Base-by-base conservation (phyloP, 148 eudicot species). In the Chenopodium formosanum region DNA sequence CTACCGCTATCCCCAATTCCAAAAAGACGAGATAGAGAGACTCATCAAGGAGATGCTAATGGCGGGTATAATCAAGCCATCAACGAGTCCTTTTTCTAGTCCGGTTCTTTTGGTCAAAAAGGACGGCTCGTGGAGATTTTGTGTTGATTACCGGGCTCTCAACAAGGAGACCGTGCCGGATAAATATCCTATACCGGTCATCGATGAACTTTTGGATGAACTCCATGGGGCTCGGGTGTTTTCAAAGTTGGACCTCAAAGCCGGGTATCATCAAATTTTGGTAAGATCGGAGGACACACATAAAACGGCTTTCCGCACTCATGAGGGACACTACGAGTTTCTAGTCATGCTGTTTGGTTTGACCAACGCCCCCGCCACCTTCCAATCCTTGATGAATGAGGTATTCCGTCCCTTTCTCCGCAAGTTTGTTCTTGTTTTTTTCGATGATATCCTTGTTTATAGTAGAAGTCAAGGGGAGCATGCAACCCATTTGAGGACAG, bases 401-500 rank as follows among this genome's bases (percentile, higher is more conserved):
- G 27, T 63, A 0, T 63, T 63, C n/a, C 25, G 67, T 0, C 67
- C 67, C 0, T 63, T 4, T 2, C n/a, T 63, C 10, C 1, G 67
- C 1, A 22, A n/a, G 67, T 63, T 63, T 9, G 27, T 63, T 0
- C 27, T 63, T 22, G 67, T 63, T 1, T 20, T 63, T 2, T 63
- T 63, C 2, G 25, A 63, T 9, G 67, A 63, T 8, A 63, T n/a
- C 0, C 7, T 63, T 1, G 29, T 63, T 1, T 63, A 63, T 3
- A 22, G 67, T n/a, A 0, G 1, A 0, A 3, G 3, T 20, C 0
- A 9, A 1, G 67, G 5, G 3, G 23, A 23, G 1, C 67, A 63
- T 10, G 2, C 0, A 1, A 7, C n/a, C 0, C 67, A 63, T 58
- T 14, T 9, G 67, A 1, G 1, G 5, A 2, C 1, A 0, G 67